A percentile compares a stretch with the other conserved stretches of the same genome.
Conservation (phyloP, 2,329 filamentous ascomycete species). For the Aurifilum marmelostoma region DNA sequence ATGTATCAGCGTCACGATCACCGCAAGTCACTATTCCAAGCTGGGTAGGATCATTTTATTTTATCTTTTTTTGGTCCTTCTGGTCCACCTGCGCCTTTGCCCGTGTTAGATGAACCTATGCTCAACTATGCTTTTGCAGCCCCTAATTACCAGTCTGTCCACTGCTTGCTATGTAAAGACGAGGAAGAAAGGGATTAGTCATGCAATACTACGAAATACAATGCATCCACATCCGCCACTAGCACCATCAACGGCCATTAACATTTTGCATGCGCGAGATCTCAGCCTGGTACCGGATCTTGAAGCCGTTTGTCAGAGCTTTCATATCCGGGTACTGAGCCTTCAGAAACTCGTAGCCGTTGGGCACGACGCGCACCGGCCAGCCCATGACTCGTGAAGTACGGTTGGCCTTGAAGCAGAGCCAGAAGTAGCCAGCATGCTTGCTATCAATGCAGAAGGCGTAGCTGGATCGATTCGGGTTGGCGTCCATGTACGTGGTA, state of each 20-base stretch:
- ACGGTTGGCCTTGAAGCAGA: constrained; percentile 93
- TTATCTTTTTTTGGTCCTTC: not conserved
- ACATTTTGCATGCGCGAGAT: constrained; percentile 61
- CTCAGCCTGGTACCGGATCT: constrained; percentile 72
- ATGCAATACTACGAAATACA: constrained; percentile 20
- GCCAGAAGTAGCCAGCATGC: constrained; percentile 90
- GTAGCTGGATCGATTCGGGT: constrained; percentile 91
- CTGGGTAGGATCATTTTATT: too few relatives aligned
- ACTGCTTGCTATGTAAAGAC: not conserved
- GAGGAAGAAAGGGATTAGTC: not conserved
- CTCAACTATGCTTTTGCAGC: constrained; percentile 7
- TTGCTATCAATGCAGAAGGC: constrained; percentile 93
- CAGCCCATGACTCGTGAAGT: constrained; percentile 74
- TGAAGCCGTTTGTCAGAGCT: constrained; percentile 96
- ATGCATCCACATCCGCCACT: not conserved
- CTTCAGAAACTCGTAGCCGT: constrained; percentile 88
- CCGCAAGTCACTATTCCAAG: too few relatives aligned
- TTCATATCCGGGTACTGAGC: constrained; percentile 93
- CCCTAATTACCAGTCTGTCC: constrained; percentile 9
- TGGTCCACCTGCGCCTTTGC: constrained; percentile 2
- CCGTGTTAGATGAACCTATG: not conserved
- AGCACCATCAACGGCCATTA: constrained; percentile 28
- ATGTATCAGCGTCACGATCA: not conserved
- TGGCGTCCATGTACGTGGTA: constrained; percentile 92
- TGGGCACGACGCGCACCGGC: constrained; percentile 88